A percentile compares a stretch with the other conserved stretches of the same genome.
Conservation (phyloP, 1,284 basidiomycete genomes). For the Ceratobasidium papillatum region DNA sequence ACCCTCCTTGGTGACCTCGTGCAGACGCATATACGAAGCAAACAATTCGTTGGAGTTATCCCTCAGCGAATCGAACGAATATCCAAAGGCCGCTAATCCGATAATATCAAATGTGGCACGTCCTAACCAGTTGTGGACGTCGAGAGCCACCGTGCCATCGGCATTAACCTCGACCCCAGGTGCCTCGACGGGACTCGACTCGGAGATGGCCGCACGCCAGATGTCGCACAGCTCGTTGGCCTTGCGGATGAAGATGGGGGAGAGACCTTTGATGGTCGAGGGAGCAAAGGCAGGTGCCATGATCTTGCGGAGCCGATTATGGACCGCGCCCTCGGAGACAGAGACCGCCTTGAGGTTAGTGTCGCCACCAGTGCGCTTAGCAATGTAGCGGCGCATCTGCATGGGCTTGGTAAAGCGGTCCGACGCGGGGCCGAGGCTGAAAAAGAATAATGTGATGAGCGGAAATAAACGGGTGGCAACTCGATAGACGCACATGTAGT, state of each 20-base stretch:
- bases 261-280: slow-evolving; percentile 63
- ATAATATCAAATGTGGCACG: slow-evolving; percentile 76
- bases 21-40: slow-evolving; percentile 48
- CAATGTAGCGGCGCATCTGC: slow-evolving; percentile 40
- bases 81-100: slow-evolving; percentile 64
- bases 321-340: slow-evolving; percentile 41
- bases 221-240: slow-evolving; percentile 60
- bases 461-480: neutral
- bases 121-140: slow-evolving; percentile 68
- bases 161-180: slow-evolving; percentile 39
- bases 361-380: slow-evolving; percentile 38
- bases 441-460: neutral
- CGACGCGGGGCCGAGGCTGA: slow-evolving; percentile 29
- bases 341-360: slow-evolving; percentile 22
- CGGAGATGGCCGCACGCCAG: slow-evolving; percentile 8
- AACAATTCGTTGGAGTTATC: slow-evolving; percentile 61
- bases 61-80: slow-evolving; percentile 53
- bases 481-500: slow-evolving; percentile 39
- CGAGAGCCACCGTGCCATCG: slow-evolving; percentile 53
- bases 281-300: slow-evolving; percentile 64
- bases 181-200: slow-evolving; percentile 12
- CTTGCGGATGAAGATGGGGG: slow-evolving; percentile 71
- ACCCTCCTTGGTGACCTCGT: slow-evolving; percentile 63
- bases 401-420: slow-evolving; percentile 42
- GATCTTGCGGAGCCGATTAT: slow-evolving; percentile 35